Evolutionary conservation across 495 filamentous ascomycete genomes (phyloP).

Genomic region (Penicillium mononematosum): DNA sequence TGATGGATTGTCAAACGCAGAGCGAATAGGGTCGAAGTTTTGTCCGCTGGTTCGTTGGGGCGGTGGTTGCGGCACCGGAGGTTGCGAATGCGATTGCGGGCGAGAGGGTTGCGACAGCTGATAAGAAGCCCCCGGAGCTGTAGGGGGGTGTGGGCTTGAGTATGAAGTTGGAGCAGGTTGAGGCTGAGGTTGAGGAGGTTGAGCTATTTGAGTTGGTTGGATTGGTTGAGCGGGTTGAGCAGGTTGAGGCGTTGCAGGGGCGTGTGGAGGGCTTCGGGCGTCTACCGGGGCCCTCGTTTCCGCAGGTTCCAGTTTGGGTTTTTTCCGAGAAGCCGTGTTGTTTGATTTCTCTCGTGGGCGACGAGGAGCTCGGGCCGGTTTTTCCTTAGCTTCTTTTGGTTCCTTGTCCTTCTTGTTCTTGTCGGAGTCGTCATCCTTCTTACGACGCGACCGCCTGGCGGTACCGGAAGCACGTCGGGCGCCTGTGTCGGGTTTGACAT

Average conservation of each 20-base stretch:
- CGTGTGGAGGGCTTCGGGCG: slow-evolving; percentile 8
- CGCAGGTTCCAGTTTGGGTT: slow-evolving; percentile 45
- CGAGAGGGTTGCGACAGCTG: slow-evolving; percentile 30
- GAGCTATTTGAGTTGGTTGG: slow-evolving; percentile 10
- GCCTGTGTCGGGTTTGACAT: slow-evolving; percentile 20
- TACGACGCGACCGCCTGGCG: slow-evolving; percentile 47
- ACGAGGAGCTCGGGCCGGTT: slow-evolving; percentile 39
- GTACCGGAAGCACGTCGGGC: slow-evolving; percentile 32
- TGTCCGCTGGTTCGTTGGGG: slow-evolving; percentile 61
- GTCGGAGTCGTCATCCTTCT: slow-evolving; percentile 41
- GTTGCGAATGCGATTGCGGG: slow-evolving; percentile 45
- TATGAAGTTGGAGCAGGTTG: slow-evolving; percentile 26
- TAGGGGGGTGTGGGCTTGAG: slow-evolving; percentile 20
- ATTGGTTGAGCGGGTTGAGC: slow-evolving; percentile 4
- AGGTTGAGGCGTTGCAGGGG: slow-evolving; percentile 21
- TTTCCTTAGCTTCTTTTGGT: slow-evolving; percentile 34
- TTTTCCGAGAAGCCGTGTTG: slow-evolving; percentile 42
- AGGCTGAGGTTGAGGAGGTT: slow-evolving; percentile 18
- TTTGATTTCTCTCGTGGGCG: slow-evolving; percentile 43
- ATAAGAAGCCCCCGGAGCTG: slow-evolving; percentile 25
- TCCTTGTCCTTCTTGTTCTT: slow-evolving; percentile 24
- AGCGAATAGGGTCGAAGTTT: slow-evolving; percentile 84
- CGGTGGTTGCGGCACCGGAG: slow-evolving; percentile 35
- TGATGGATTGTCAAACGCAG: slow-evolving; percentile 60
- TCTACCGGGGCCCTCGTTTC: slow-evolving; percentile 12